Conservation (phyloP, 345 rosid genomes). For the Bruguiera sexangula region DNA sequence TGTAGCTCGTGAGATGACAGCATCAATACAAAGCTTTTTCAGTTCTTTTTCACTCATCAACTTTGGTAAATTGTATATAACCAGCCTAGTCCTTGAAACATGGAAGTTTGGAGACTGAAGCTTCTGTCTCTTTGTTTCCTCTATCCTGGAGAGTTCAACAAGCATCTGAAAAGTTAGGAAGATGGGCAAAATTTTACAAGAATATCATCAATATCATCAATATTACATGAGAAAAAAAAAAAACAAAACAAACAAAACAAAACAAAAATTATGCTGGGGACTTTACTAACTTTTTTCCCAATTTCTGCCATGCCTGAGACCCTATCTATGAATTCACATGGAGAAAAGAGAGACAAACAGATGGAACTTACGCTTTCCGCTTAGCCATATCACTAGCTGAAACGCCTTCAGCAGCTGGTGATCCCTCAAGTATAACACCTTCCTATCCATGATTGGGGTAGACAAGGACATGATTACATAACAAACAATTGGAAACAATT, state of each 20-base stretch:
- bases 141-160: conserved; percentile 50
- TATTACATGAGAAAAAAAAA: background rate
- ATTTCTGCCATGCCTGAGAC: too few relatives aligned
- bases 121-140: conserved; percentile 75
- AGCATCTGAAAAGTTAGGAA: conserved; percentile 3
- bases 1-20: conserved; percentile 83
- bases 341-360: too few relatives aligned
- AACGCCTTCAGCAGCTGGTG: conserved; percentile 87
- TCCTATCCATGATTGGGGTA: conserved; percentile 48
- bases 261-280: too few relatives aligned
- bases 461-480: background rate
- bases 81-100: conserved; percentile 75
- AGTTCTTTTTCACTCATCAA: conserved; percentile 66
- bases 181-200: conserved; percentile 5
- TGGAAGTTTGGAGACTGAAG: conserved; percentile 93
- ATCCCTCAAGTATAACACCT: conserved; percentile 80
- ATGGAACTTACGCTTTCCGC: conserved; percentile 49
- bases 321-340: background rate
- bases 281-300: too few relatives aligned
- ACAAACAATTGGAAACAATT: background rate
- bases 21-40: conserved; percentile 60
- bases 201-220: background rate
- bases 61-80: conserved; percentile 82
- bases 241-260: background rate
- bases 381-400: conserved; percentile 73